Evolutionary conservation across 2,329 filamentous ascomycete genomes (phyloP), one percentile per base, ranked within the genome.

Genomic region (Fusarium domesticum): DNA sequence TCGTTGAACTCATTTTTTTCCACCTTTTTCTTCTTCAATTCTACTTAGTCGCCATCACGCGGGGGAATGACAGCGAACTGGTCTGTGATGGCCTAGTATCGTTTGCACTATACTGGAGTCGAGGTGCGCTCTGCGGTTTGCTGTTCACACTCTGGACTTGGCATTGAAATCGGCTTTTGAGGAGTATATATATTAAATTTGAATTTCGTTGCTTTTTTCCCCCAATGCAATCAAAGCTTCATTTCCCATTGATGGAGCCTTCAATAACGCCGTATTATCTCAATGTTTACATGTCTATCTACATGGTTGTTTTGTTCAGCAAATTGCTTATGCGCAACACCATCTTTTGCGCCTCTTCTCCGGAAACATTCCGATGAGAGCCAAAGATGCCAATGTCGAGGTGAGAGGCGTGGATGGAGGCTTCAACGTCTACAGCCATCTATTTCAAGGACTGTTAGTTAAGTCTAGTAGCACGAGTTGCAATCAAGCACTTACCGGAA

Each of bases 341-440:
- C n/a, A 69, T 30, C 2, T 18, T 15, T 0, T 39, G 37, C 2
- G 66, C 66, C 19, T 51, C 57, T 2, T 59, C 50, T 1, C 46
- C 35, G 2, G 60, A 62, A 15, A 68, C 37, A 5, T 57, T 47
- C 19, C 53, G 43, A 6, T 40, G 37, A 6, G 67, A 65, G 4
- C 67, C 70, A 48, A 74, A 74, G 3, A 71, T 57, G 6, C 71
- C 71, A 37, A 74, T 63, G 20, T 69, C 67, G 32, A 74, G 47
- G 1, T 43, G 50, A 2, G 54, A 50, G 0, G 47, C 59, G 4
- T 57, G 49, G 1, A 73, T 37, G 0, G 68, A 65, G 1, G 67
- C 68, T 47, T 74, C 71, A 2, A 73, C 48, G 42, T 74, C 70
- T 6, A 71, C 47, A 10, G 69, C 64, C 16, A 65, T 58, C 70